Conservation (phyloP, 371 early-diverging fungal species). For the Chytridium lagenaria region DNA sequence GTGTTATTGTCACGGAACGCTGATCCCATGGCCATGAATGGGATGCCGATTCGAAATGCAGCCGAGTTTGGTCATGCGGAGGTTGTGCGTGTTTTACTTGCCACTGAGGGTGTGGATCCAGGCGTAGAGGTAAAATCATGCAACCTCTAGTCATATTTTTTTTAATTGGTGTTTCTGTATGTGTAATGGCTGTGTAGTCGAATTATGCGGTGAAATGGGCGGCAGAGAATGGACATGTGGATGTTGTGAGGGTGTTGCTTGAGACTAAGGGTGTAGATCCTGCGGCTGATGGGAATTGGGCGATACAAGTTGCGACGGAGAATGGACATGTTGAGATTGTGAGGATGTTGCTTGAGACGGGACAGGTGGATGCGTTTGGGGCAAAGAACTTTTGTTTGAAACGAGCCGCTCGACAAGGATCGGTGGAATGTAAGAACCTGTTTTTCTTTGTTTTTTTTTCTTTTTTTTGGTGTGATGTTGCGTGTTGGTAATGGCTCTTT, state of each 20-base stretch:
- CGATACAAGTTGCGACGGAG: not conserved
- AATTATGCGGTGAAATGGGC: constrained; percentile 1
- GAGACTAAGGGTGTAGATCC: not conserved
- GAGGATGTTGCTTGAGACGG: not conserved
- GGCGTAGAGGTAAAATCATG: too few relatives aligned
- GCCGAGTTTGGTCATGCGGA: constrained; percentile 16
- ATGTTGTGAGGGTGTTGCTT: not conserved
- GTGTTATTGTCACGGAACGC: constrained; percentile 18
- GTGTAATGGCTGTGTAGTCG: too few relatives aligned
- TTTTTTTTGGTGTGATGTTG: too few relatives aligned
- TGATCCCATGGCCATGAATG: constrained; percentile 10
- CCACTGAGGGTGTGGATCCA: constrained; percentile 26
- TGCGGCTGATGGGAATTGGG: not conserved
- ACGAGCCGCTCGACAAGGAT: too few relatives aligned
- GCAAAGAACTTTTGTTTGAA: too few relatives aligned
- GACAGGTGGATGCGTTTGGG: too few relatives aligned
- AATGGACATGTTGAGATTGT: not conserved
- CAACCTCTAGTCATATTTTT: too few relatives aligned
- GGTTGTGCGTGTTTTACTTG: constrained; percentile 24
- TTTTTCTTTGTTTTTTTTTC: too few relatives aligned
- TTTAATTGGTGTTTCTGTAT: too few relatives aligned
- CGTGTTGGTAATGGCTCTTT: too few relatives aligned
- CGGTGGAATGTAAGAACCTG: too few relatives aligned
- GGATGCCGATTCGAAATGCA: constrained; percentile 12
- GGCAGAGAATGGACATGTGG: not conserved